Percentiles rank a stretch among this genome's conserved stretches.
Evolutionary conservation across 352 stramenopile species (phyloP).

Genomic region (Phytopythium chamaehyphon): DNA sequence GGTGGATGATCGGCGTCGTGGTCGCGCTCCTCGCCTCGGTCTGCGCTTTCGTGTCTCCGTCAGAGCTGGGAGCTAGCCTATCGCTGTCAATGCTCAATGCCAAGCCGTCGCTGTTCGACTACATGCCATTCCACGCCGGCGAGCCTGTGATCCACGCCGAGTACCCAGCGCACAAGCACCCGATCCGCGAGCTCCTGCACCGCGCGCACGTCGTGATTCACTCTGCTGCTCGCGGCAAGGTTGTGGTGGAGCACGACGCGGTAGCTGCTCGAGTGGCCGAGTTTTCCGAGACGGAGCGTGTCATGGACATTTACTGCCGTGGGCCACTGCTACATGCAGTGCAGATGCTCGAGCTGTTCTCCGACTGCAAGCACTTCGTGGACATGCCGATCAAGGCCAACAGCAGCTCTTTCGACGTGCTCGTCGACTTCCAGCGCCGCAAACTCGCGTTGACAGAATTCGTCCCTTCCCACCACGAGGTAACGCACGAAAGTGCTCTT

Average conservation of each 20-base stretch:
- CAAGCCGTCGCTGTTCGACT: neutral
- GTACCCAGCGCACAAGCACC: neutral
- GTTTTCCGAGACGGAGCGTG: slow-evolving; percentile 44
- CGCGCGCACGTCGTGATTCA: slow-evolving; percentile 2
- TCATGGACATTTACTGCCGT: slow-evolving; percentile 75
- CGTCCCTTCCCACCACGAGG: slow-evolving; percentile 5
- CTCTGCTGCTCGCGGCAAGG: neutral
- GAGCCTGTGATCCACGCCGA: neutral
- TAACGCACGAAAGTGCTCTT: slow-evolving; percentile 36
- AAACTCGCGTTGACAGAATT: slow-evolving; percentile 56
- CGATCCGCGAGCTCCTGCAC: neutral
- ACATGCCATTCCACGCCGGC: neutral
- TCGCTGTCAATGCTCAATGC: neutral
- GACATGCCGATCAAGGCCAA: slow-evolving; percentile 90
- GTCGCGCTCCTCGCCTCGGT: neutral
- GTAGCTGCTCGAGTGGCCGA: slow-evolving; percentile 1
- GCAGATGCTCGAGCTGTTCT: slow-evolving; percentile 75
- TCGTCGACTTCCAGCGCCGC: slow-evolving; percentile 62
- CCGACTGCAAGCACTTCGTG: slow-evolving; percentile 92
- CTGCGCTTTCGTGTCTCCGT: neutral
- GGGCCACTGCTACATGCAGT: slow-evolving; percentile 63
- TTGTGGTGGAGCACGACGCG: neutral
- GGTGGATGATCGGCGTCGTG: slow-evolving; percentile 3
- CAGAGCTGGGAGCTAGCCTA: neutral
- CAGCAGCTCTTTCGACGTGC: slow-evolving; percentile 62